Evolutionary conservation across 129 eudicot genomes (phyloP).

Genomic region (Flaveria trinervia): DNA sequence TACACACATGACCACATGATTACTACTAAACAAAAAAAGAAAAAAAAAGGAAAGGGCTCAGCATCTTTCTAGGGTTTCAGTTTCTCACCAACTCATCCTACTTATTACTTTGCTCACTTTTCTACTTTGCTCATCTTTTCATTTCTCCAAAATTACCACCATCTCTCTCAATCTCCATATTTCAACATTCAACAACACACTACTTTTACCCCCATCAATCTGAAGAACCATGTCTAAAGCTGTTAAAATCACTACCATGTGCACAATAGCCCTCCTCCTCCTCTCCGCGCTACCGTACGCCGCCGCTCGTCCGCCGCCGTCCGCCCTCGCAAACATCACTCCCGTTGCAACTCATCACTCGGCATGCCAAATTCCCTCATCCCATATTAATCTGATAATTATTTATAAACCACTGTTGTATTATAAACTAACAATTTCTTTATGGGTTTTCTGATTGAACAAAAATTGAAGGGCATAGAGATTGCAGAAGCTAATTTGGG

Average conservation of each 20-base stretch:
- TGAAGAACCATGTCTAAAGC: constrained; percentile 39
- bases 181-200: background rate
- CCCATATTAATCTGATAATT: background rate
- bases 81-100: background rate
- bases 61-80: background rate
- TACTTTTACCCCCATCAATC: background rate
- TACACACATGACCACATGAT: too few relatives aligned
- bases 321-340: constrained; percentile 33
- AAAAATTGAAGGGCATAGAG: constrained; percentile 19
- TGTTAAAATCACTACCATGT: constrained; percentile 32
- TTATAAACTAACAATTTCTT: too few relatives aligned
- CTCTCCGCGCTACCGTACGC: constrained; percentile 29
- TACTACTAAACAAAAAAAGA: background rate
- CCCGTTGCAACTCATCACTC: constrained; percentile 35
- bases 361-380: constrained; percentile 16
- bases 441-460: background rate
- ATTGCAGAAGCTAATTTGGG: constrained; percentile 17
- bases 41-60: background rate
- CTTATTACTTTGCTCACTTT: background rate
- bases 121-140: background rate
- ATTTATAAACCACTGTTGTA: background rate
- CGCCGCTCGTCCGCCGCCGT: constrained; percentile 38
- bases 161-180: background rate
- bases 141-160: background rate
- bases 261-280: constrained; percentile 45